Evolutionary conservation across 2,329 filamentous ascomycete genomes (phyloP).

Genomic region (Penicillium expansum): DNA sequence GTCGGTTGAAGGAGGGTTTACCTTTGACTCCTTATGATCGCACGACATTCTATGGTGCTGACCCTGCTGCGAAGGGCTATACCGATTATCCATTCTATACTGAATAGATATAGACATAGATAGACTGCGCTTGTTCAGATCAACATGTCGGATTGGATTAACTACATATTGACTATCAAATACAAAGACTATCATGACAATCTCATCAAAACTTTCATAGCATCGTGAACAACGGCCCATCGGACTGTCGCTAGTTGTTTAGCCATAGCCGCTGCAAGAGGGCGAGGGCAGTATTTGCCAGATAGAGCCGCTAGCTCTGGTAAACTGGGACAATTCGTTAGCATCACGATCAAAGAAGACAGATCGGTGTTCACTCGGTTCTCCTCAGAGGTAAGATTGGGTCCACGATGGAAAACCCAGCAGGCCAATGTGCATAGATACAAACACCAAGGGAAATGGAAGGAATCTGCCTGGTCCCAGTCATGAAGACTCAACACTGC

Average conservation of each 20-base stretch:
- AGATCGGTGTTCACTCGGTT: constrained; percentile 39
- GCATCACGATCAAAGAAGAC: constrained; percentile 33
- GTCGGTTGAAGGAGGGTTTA: constrained; percentile 36
- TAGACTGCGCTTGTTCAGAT: neutral
- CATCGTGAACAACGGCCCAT: constrained; percentile 63
- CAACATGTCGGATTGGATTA: neutral
- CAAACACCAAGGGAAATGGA: constrained; percentile 62
- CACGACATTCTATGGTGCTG: constrained; percentile 42
- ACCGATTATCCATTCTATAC: constrained; percentile 39
- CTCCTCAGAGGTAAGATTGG: constrained; percentile 36
- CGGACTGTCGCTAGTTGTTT: constrained; percentile 55
- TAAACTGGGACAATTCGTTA: constrained; percentile 35
- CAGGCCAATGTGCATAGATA: constrained; percentile 59
- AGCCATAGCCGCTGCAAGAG: constrained; percentile 56
- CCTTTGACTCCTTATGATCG: constrained; percentile 41
- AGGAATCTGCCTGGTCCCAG: constrained; percentile 53
- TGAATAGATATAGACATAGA: constrained; percentile 3
- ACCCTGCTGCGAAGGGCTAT: constrained; percentile 35
- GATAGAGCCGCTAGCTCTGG: constrained; percentile 38
- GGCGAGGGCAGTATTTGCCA: constrained; percentile 51
- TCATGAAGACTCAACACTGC: constrained; percentile 51
- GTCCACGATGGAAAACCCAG: constrained; percentile 58
- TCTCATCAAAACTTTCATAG: constrained; percentile 53
- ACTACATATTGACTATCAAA: neutral
- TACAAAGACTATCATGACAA: constrained; percentile 16